Percentiles rank a stretch among this genome's conserved stretches.
Evolutionary conservation across 1,139 yeast species (phyloP).

Genomic region (Candida tetrigidarum): DNA sequence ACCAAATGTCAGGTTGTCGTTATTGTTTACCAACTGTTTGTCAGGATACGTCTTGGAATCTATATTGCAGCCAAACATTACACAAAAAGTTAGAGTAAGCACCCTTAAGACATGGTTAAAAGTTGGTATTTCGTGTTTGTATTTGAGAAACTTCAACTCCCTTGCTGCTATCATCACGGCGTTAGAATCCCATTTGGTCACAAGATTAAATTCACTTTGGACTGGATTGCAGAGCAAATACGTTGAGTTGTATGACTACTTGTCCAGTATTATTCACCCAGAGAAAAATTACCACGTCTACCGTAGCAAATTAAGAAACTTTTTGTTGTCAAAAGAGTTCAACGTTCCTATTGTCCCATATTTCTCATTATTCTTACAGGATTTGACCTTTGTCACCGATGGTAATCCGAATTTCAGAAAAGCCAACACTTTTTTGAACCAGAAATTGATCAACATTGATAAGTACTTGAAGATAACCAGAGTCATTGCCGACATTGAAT

Average conservation of each 20-base stretch:
- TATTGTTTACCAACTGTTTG: slow-evolving; percentile 76
- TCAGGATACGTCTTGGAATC: slow-evolving; percentile 86
- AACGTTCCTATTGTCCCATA: slow-evolving; percentile 84
- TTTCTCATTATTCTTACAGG: slow-evolving; percentile 82
- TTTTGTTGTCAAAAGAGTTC: slow-evolving; percentile 50
- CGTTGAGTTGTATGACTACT: slow-evolving; percentile 62
- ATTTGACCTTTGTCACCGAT: slow-evolving; percentile 84
- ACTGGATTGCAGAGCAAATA: slow-evolving; percentile 66
- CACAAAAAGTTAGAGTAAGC: slow-evolving; percentile 55
- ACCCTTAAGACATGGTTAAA: slow-evolving; percentile 82
- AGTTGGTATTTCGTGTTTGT: slow-evolving; percentile 79
- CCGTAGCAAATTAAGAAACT: slow-evolving; percentile 66
- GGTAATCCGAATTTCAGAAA: slow-evolving; percentile 78
- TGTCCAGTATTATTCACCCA: slow-evolving; percentile 78
- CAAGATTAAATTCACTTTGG: slow-evolving; percentile 74
- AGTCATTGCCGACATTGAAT: slow-evolving; percentile 78
- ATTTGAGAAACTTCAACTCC: slow-evolving; percentile 82
- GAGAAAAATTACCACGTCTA: slow-evolving; percentile 81
- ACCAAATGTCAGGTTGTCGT: slow-evolving; percentile 72
- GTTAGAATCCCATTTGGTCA: slow-evolving; percentile 78
- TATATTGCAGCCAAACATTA: slow-evolving; percentile 58
- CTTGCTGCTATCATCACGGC: slow-evolving; percentile 88
- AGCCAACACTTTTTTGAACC: slow-evolving; percentile 60
- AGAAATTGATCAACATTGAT: slow-evolving; percentile 77
- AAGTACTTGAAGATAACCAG: slow-evolving; percentile 77